Evolutionary conservation across 1,284 basidiomycete species (phyloP).

Genomic region (Dichomitus squalens): DNA sequence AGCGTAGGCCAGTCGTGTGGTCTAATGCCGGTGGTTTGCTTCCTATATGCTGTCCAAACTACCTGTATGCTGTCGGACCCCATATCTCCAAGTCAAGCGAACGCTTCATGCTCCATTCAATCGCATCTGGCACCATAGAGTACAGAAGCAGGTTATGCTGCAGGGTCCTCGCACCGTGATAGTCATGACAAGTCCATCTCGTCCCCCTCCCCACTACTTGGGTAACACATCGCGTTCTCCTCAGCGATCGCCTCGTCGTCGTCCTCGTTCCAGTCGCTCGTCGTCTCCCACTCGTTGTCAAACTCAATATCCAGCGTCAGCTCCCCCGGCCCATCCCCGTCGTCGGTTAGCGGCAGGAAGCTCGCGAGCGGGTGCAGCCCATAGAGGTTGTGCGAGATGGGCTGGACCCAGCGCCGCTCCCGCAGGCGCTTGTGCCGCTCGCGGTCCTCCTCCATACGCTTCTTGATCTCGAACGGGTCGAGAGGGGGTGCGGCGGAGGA

Average conservation of each 20-base stretch:
- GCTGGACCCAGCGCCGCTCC: slow-evolving; percentile 93
- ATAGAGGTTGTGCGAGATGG: slow-evolving; percentile 53
- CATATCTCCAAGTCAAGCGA: too few species aligned
- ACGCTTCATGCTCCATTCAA: too few species aligned
- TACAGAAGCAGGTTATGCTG: too few species aligned
- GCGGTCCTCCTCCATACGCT: slow-evolving; percentile 92
- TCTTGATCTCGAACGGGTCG: slow-evolving; percentile 72
- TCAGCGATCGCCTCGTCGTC: slow-evolving; percentile 76
- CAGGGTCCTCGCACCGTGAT: neutral
- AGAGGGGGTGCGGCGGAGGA: slow-evolving; percentile 40
- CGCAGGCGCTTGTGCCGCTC: slow-evolving; percentile 93
- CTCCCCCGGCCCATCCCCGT: slow-evolving; percentile 48
- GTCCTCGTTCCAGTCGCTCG: slow-evolving; percentile 87
- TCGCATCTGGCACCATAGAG: too few species aligned
- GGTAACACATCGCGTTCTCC: slow-evolving; percentile 69
- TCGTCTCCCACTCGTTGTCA: slow-evolving; percentile 91
- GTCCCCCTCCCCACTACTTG: slow-evolving; percentile 31
- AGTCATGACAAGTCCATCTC: slow-evolving; percentile 44
- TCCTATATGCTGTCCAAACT: too few species aligned
- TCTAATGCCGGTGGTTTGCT: too few species aligned
- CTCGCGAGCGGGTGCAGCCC: slow-evolving; percentile 52
- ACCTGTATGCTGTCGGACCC: too few species aligned
- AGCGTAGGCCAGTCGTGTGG: too few species aligned
- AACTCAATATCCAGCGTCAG: slow-evolving; percentile 83
- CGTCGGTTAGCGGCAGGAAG: slow-evolving; percentile 58